Evolutionary conservation across 2,329 filamentous ascomycete species (phyloP).

Genomic region (Ascochyta lentis): DNA sequence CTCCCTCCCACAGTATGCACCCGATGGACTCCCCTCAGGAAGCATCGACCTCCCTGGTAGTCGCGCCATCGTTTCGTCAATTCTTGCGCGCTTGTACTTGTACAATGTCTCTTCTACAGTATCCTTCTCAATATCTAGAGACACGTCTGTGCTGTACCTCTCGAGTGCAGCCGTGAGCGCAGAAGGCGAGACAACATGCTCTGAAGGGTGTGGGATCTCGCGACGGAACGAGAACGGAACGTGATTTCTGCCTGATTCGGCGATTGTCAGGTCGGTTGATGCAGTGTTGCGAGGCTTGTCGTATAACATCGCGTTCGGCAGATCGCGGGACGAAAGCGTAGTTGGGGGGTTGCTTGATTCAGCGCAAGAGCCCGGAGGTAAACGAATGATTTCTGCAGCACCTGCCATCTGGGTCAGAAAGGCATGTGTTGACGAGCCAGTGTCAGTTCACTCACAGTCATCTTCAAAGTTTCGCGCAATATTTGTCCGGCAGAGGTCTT

Average conservation of each 20-base stretch:
- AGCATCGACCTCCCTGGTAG: background rate
- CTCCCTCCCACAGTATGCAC: background rate
- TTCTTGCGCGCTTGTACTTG: constrained; percentile 9
- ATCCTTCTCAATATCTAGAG: background rate
- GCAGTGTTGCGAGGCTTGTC: constrained; percentile 16
- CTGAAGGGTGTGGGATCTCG: constrained; percentile 2
- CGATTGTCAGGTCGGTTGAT: background rate
- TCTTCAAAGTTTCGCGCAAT: constrained; percentile 49
- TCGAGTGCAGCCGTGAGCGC: constrained; percentile 5
- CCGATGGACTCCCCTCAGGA: background rate
- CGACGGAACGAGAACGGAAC: background rate
- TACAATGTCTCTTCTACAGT: background rate
- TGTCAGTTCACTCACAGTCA: constrained; percentile 44
- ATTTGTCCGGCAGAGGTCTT: constrained; percentile 50
- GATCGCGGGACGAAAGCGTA: constrained; percentile 13
- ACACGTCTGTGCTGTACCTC: background rate
- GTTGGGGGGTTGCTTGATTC: constrained; percentile 11
- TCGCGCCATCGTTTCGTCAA: background rate
- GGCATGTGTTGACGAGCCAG: background rate
- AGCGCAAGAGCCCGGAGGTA: background rate
- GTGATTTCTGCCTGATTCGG: background rate
- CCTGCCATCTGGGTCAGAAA: background rate
- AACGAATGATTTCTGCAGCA: constrained; percentile 12
- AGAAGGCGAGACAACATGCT: constrained; percentile 6
- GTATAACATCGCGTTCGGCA: constrained; percentile 25